Conservation (phyloP, 169 alveolate genomes). For the Eimeria necatrix region DNA sequence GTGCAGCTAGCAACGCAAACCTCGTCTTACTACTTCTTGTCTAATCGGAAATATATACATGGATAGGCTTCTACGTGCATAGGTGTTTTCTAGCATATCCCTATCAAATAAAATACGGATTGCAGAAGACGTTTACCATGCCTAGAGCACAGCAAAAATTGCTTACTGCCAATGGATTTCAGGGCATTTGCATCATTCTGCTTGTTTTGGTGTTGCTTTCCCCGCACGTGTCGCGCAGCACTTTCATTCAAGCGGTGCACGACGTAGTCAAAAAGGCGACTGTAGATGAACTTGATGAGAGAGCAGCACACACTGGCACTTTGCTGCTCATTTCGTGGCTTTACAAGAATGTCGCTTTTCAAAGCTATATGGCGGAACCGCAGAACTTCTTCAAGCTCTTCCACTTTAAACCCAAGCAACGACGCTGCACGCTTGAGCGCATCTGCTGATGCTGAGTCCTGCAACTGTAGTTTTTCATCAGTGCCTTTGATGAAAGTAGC, state of each 20-base stretch:
- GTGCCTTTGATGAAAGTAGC: constrained; percentile 15
- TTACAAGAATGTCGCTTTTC: constrained; percentile 25
- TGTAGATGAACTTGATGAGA: constrained; percentile 43
- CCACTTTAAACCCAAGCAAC: background rate
- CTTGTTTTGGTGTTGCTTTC: background rate
- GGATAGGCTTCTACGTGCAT: too few species aligned
- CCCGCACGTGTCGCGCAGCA: constrained; percentile 13
- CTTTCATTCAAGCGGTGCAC: constrained; percentile 23
- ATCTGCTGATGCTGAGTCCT: background rate
- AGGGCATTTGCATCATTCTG: background rate
- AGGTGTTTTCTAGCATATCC: too few species aligned
- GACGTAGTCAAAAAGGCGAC: constrained; percentile 15
- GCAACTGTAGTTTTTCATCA: background rate
- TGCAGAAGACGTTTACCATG: background rate
- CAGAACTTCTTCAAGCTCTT: constrained; percentile 43
- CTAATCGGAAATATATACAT: too few species aligned
- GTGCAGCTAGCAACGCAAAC: too few species aligned
- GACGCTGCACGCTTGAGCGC: constrained; percentile 44
- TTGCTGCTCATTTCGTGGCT: constrained; percentile 39
- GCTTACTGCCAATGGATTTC: constrained; percentile 65
- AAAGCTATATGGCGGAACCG: constrained; percentile 7
- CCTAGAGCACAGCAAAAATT: background rate
- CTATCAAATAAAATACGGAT: too few species aligned
- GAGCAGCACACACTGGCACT: constrained; percentile 50
- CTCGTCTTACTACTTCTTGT: too few species aligned